phyloP scores from a whole-genome alignment of 306 rosid species.

The Pyrus communis region DNA sequence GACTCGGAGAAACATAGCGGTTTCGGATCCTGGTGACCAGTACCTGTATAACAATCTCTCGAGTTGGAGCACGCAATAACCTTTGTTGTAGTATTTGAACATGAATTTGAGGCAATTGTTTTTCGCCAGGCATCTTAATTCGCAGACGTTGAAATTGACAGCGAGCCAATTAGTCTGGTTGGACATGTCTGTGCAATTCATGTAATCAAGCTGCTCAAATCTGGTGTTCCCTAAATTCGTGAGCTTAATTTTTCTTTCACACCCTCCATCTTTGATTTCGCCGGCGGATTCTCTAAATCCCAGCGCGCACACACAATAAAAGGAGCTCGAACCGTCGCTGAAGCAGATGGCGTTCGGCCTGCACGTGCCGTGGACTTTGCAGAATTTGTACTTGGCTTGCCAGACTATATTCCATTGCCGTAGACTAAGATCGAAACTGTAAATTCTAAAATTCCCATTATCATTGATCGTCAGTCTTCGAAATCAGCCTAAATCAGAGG shows the following conservation, averaged over 20 bases:
- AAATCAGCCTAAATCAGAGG: conserved; percentile 43
- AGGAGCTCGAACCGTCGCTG: conserved; percentile 18
- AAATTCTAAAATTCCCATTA: conserved; percentile 62
- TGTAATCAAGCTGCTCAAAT: conserved; percentile 59
- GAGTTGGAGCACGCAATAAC: too few relatives aligned
- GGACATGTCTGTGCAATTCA: conserved; percentile 12
- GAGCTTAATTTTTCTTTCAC: conserved; percentile 29
- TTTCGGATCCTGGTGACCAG: too few relatives aligned
- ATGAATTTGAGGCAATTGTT: too few relatives aligned
- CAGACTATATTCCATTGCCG: too few relatives aligned
- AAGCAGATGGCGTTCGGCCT: conserved; percentile 53
- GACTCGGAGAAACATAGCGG: too few relatives aligned
- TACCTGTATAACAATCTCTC: too few relatives aligned
- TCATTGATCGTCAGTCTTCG: conserved; percentile 46
- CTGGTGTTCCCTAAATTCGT: neutral
- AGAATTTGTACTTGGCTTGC: too few relatives aligned
- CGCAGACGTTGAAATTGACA: too few relatives aligned
- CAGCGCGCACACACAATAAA: conserved; percentile 52
- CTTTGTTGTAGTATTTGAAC: too few relatives aligned
- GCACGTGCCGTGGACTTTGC: conserved; percentile 42
- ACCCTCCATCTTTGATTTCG: conserved; percentile 27
- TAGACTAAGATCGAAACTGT: conserved; percentile 27
- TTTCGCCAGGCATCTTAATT: too few relatives aligned
- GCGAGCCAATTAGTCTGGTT: too few relatives aligned
- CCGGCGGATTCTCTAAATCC: conserved; percentile 28